Conservation (phyloP, 2,329 filamentous ascomycete species). For the Penicillium sp. region DNA sequence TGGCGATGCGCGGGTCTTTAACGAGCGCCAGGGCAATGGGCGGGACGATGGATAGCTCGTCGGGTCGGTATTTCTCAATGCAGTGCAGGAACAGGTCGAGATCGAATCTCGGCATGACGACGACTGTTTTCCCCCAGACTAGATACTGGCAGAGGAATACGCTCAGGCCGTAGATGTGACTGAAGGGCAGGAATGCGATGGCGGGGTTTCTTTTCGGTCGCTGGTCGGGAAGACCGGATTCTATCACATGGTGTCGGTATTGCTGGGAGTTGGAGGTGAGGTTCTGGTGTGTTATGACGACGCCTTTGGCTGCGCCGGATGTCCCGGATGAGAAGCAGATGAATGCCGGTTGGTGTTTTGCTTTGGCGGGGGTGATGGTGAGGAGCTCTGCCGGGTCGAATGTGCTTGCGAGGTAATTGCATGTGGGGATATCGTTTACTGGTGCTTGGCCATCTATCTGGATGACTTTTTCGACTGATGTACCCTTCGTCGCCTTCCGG, state of each 20-base stretch:
- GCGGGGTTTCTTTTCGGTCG: slow-evolving; percentile 11
- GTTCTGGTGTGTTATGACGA: slow-evolving; percentile 23
- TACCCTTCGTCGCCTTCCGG: slow-evolving; percentile 16
- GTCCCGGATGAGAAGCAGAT: slow-evolving; percentile 25
- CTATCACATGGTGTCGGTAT: slow-evolving; percentile 15
- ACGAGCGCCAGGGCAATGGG: slow-evolving; percentile 22
- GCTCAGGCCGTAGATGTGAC: slow-evolving; percentile 23
- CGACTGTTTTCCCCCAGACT: slow-evolving; percentile 16
- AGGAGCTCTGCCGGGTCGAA: slow-evolving; percentile 11
- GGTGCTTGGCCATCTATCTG: slow-evolving; percentile 13
- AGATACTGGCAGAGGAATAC: slow-evolving; percentile 20
- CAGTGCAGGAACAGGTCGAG: slow-evolving; percentile 17
- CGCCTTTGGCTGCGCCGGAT: slow-evolving; percentile 22
- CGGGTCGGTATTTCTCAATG: slow-evolving; percentile 19
- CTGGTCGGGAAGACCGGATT: slow-evolving; percentile 10
- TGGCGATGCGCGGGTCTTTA: slow-evolving; percentile 18
- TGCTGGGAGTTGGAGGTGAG: slow-evolving; percentile 22
- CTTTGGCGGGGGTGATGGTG: slow-evolving; percentile 9
- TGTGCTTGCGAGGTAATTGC: slow-evolving; percentile 18
- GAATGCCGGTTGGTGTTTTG: slow-evolving; percentile 14
- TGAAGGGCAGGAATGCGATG: slow-evolving; percentile 22
- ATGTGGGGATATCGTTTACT: slow-evolving; percentile 15
- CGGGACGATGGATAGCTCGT: slow-evolving; percentile 19
- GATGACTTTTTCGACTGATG: slow-evolving; percentile 16
- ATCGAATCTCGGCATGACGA: slow-evolving; percentile 19